Evolutionary conservation across 768 basidiomycete species (phyloP).

Genomic region (Leccinum ochraceum): DNA sequence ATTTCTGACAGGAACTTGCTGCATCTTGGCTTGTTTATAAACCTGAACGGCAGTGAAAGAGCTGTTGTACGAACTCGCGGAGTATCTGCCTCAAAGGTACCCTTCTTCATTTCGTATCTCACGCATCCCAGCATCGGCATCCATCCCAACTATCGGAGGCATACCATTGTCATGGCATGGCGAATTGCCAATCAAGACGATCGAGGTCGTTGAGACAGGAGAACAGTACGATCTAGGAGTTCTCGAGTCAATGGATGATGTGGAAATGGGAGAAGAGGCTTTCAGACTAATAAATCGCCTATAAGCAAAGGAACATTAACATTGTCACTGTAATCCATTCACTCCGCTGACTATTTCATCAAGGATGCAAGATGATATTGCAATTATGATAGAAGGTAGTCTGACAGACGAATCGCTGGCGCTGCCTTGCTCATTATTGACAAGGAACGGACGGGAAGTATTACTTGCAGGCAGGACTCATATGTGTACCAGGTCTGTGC

Average conservation of each 20-base stretch:
- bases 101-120: conserved; percentile 57
- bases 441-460: conserved; percentile 67
- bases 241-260: conserved; percentile 26
- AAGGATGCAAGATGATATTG: conserved; percentile 60
- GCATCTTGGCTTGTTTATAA: neutral
- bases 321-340: neutral
- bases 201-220: conserved; percentile 53
- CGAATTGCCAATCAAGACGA: conserved; percentile 49
- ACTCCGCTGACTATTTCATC: neutral
- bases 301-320: conserved; percentile 40
- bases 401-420: neutral
- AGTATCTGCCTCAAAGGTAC: conserved; percentile 67
- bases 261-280: conserved; percentile 49
- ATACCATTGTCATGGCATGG: conserved; percentile 42
- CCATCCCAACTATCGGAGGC: conserved; percentile 22
- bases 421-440: conserved; percentile 1
- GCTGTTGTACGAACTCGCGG: conserved; percentile 66
- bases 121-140: conserved; percentile 33
- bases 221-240: conserved; percentile 54
- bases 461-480: conserved; percentile 76
- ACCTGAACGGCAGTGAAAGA: conserved; percentile 51
- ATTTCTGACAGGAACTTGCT: neutral
- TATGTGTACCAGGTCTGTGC: conserved; percentile 61
- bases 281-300: conserved; percentile 62
- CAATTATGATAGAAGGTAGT: conserved; percentile 61